Percentiles rank a stretch among this genome's conserved stretches.
These are phyloP conservation scores for Chlorella variabilis DNA, from an alignment of 163 green algal species.

Conservation along the genomic window DNA sequence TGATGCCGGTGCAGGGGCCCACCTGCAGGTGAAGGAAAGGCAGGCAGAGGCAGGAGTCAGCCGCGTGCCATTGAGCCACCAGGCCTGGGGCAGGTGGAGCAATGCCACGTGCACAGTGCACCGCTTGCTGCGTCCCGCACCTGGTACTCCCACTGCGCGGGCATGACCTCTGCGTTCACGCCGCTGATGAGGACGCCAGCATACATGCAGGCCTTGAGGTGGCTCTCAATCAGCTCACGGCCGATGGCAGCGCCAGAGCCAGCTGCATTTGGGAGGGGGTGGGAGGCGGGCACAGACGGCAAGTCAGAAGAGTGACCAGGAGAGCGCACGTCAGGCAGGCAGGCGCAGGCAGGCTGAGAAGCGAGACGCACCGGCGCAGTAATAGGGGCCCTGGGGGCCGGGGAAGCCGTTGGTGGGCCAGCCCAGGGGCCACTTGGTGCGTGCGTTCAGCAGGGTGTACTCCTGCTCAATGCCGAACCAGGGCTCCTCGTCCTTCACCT, in stretches of 20 bases:
- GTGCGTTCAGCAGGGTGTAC: constrained; percentile 96
- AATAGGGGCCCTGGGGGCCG: constrained; percentile 94
- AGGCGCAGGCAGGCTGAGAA: background rate
- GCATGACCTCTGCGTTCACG: constrained; percentile 98
- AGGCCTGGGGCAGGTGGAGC: no score
- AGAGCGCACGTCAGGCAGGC: background rate
- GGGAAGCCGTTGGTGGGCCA: constrained; percentile 96
- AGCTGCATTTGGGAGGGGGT: constrained; percentile 33
- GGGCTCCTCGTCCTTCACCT: constrained; percentile 86
- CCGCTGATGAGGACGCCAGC: constrained; percentile 94
- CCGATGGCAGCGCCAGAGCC: constrained; percentile 90
- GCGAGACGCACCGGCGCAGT: constrained; percentile 78
- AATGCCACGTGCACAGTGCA: background rate
- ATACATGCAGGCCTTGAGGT: constrained; percentile 96
- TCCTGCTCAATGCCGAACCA: constrained; percentile 98
- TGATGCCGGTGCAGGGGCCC: constrained; percentile 92
- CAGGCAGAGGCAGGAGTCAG: no score
- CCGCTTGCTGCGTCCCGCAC: constrained; percentile 45
- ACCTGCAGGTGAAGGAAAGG: constrained; percentile 67
- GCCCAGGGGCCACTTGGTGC: constrained; percentile 97
- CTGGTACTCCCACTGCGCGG: constrained; percentile 99
- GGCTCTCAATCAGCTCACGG: constrained; percentile 94
- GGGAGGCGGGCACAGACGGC: background rate
- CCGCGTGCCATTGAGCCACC: no score
- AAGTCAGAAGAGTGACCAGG: background rate